Evolutionary conservation across 352 stramenopile species (phyloP).

Genomic region (Phytophthora pini): DNA sequence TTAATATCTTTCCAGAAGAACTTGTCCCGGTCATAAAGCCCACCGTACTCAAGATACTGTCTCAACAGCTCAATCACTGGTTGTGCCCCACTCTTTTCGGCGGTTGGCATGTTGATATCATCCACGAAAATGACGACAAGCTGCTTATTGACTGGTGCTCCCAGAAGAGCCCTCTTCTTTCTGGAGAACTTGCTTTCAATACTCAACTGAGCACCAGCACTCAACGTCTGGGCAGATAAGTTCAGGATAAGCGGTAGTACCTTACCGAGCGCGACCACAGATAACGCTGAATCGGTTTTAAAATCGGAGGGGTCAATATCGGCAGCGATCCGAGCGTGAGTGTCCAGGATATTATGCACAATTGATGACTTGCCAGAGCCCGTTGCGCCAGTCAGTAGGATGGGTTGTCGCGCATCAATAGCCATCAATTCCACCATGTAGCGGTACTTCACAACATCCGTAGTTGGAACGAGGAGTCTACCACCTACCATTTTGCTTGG

Average conservation of each 20-base stretch:
- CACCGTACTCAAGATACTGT: slow-evolving; percentile 71
- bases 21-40: slow-evolving; percentile 84
- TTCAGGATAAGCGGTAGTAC: slow-evolving; percentile 71
- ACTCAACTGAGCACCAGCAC: slow-evolving; percentile 76
- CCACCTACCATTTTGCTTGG: slow-evolving; percentile 20
- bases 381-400: slow-evolving; percentile 90
- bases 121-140: slow-evolving; percentile 90
- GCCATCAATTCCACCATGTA: slow-evolving; percentile 61
- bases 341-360: slow-evolving; percentile 72
- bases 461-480: slow-evolving; percentile 64
- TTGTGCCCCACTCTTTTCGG: slow-evolving; percentile 77
- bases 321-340: slow-evolving; percentile 29
- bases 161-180: slow-evolving; percentile 93
- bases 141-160: slow-evolving; percentile 75
- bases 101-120: slow-evolving; percentile 92
- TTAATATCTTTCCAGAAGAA: slow-evolving; percentile 86
- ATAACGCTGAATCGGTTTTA: slow-evolving; percentile 17
- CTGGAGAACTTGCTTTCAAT: slow-evolving; percentile 92
- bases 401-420: slow-evolving; percentile 66
- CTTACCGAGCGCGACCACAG: slow-evolving; percentile 30
- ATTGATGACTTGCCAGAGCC: slow-evolving; percentile 91
- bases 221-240: slow-evolving; percentile 90
- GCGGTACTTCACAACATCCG: slow-evolving; percentile 71
- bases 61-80: slow-evolving; percentile 82
- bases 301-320: slow-evolving; percentile 25